Percentiles rank a stretch among this genome's conserved stretches.
Conservation (phyloP, 1,284 basidiomycete species). For the Cryptococcus sp. region DNA sequence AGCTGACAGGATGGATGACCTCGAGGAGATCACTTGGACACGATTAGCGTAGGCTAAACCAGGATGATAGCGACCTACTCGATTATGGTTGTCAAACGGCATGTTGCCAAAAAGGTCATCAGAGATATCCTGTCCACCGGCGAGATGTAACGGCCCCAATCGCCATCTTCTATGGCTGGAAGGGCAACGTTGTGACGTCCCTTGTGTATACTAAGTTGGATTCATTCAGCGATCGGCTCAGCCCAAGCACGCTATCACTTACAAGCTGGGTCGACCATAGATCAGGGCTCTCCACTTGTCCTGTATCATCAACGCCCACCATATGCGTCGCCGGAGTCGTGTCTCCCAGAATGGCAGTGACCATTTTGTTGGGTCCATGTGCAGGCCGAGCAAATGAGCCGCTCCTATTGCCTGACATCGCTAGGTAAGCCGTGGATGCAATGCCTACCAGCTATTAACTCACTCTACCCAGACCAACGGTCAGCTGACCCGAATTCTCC, state of each 20-base stretch:
- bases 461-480: constrained; percentile 34
- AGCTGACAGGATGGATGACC: neutral
- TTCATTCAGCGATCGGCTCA: neutral
- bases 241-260: neutral
- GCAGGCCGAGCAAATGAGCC: constrained; percentile 47
- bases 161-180: constrained; percentile 33
- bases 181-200: constrained; percentile 33
- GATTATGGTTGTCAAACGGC: constrained; percentile 5
- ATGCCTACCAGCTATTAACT: constrained; percentile 1
- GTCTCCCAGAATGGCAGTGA: constrained; percentile 47
- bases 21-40: neutral
- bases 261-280: constrained; percentile 42
- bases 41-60: neutral
- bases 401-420: constrained; percentile 35
- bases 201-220: constrained; percentile 10
- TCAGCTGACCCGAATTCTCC: constrained; percentile 36
- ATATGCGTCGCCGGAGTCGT: constrained; percentile 41
- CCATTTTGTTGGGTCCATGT: constrained; percentile 47
- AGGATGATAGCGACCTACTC: neutral
- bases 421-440: neutral
- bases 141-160: constrained; percentile 10
- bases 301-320: constrained; percentile 45
- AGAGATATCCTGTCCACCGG: constrained; percentile 18
- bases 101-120: constrained; percentile 33
- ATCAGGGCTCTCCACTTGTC: constrained; percentile 44